A percentile compares a stretch with the other conserved stretches of the same genome.
Evolutionary conservation across 345 rosid species (phyloP).

Genomic region (Bretschneidera sinensis): DNA sequence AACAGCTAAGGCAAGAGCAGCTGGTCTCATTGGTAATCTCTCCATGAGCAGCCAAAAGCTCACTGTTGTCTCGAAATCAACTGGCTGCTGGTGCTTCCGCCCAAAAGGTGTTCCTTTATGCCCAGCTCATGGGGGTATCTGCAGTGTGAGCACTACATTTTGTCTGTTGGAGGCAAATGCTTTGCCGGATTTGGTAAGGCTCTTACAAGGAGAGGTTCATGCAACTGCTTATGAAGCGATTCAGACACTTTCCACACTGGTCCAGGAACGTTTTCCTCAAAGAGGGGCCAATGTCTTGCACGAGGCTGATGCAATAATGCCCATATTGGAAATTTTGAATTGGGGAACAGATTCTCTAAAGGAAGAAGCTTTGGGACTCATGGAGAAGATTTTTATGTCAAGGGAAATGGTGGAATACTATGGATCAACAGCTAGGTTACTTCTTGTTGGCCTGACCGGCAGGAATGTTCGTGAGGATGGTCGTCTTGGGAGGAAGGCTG

Average conservation of each 20-base stretch:
- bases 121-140: slow-evolving; percentile 45
- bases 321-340: slow-evolving; percentile 34
- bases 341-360: slow-evolving; percentile 58
- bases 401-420: slow-evolving; percentile 50
- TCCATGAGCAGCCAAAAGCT: slow-evolving; percentile 49
- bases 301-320: slow-evolving; percentile 45
- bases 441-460: slow-evolving; percentile 37
- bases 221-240: slow-evolving; percentile 54
- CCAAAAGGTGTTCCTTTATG: slow-evolving; percentile 35
- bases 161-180: slow-evolving; percentile 51
- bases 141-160: slow-evolving; percentile 45
- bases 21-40: slow-evolving; percentile 57
- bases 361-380: slow-evolving; percentile 42
- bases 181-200: slow-evolving; percentile 38
- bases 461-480: slow-evolving; percentile 32
- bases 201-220: slow-evolving; percentile 31
- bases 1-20: slow-evolving; percentile 57
- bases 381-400: slow-evolving; percentile 47
- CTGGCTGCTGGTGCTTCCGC: slow-evolving; percentile 39
- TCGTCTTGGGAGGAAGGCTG: slow-evolving; percentile 37
- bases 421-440: slow-evolving; percentile 39
- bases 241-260: slow-evolving; percentile 51
- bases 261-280: slow-evolving; percentile 29
- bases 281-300: slow-evolving; percentile 45
- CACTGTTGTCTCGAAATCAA: slow-evolving; percentile 18